Evolutionary conservation across 805 yeast species (phyloP).

Genomic region (Cyberlindnera euphorbiiphila): DNA sequence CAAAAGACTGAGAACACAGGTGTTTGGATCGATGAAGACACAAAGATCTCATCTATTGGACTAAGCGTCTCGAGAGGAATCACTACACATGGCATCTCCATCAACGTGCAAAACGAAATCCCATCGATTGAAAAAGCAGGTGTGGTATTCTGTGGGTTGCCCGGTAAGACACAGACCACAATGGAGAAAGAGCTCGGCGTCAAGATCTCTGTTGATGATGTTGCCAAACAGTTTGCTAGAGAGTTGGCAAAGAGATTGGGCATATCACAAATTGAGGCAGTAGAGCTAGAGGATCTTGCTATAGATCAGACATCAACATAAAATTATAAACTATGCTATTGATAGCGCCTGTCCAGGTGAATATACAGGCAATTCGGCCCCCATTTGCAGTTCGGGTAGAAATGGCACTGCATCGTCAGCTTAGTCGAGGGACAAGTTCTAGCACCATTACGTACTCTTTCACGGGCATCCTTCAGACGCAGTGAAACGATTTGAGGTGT

Average conservation of each 20-base stretch:
- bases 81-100: slow-evolving; percentile 85
- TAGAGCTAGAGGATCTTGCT: slow-evolving; percentile 32
- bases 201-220: slow-evolving; percentile 27
- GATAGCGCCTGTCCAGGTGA: background rate
- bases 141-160: slow-evolving; percentile 83
- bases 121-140: slow-evolving; percentile 56
- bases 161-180: slow-evolving; percentile 55
- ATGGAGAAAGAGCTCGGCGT: slow-evolving; percentile 33
- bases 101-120: slow-evolving; percentile 74
- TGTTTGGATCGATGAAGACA: slow-evolving; percentile 63
- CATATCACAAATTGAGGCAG: slow-evolving; percentile 34
- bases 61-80: slow-evolving; percentile 79
- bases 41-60: slow-evolving; percentile 86
- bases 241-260: slow-evolving; percentile 40
- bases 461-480: too few relatives aligned
- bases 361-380: background rate
- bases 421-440: too few relatives aligned
- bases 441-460: too few relatives aligned
- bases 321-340: background rate
- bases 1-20: slow-evolving; percentile 70
- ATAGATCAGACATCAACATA: slow-evolving; percentile 11
- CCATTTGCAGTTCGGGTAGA: too few relatives aligned
- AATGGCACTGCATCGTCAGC: too few relatives aligned
- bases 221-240: slow-evolving; percentile 42
- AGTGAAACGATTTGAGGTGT: too few relatives aligned